A percentile compares a stretch with the other conserved stretches of the same genome.
These are phyloP conservation scores for Ceratocystis eucalypticola DNA, from an alignment of 2,329 filamentous ascomycete genomes.

Conservation along the genomic window DNA sequence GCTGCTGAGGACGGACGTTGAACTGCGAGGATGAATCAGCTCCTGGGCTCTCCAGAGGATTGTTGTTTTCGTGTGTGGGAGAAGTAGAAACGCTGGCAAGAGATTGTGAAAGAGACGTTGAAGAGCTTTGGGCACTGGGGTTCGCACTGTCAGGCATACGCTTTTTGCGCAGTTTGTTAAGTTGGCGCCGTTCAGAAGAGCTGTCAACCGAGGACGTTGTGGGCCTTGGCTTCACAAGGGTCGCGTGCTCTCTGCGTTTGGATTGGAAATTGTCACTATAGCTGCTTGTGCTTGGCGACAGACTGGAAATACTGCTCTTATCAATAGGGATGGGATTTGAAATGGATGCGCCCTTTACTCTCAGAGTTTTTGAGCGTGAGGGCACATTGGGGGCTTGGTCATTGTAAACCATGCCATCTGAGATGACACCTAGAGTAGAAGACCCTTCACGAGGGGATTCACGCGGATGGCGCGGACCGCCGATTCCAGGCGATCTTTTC, in stretches of 20 bases:
- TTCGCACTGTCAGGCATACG: constrained; percentile 61
- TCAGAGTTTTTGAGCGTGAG: constrained; percentile 10
- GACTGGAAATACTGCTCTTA: constrained; percentile 23
- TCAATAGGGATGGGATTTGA: constrained; percentile 24
- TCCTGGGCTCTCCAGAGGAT: constrained; percentile 32
- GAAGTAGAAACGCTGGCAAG: constrained; percentile 36
- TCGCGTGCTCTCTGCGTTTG: constrained; percentile 32
- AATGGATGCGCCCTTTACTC: background rate
- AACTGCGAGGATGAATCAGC: constrained; percentile 9
- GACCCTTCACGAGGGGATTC: constrained; percentile 21
- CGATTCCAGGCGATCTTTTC: constrained; percentile 65
- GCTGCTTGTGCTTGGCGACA: constrained; percentile 25
- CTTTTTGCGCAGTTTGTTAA: constrained; percentile 88
- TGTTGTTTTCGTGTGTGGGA: constrained; percentile 33
- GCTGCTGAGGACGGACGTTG: background rate
- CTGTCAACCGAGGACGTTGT: constrained; percentile 44
- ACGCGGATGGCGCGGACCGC: constrained; percentile 50
- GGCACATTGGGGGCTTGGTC: background rate
- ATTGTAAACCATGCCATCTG: constrained; percentile 11
- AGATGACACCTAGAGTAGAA: constrained; percentile 13
- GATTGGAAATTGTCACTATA: constrained; percentile 35
- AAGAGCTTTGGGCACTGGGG: constrained; percentile 82
- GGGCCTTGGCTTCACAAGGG: constrained; percentile 39
- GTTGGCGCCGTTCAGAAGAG: constrained; percentile 50
- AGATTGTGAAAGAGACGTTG: constrained; percentile 50